Base-by-base conservation (phyloP, 2,329 filamentous ascomycete species). In the Shiraia bambusicola region DNA sequence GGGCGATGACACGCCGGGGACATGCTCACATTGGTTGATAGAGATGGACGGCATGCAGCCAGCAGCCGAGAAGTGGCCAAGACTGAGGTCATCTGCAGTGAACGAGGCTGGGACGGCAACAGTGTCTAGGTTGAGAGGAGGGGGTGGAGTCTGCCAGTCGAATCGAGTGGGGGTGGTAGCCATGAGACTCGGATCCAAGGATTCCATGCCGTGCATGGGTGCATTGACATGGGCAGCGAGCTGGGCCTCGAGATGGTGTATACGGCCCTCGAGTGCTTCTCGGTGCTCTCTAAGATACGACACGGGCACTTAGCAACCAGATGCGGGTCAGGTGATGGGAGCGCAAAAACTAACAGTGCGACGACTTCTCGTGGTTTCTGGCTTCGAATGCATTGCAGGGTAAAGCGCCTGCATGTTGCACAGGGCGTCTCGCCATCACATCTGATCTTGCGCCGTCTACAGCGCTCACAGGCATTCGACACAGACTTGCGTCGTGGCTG, bases 401-500 rank as follows among this genome's bases (percentile, higher is more conserved):
- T 62, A 48, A 68, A 68, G n/a, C 65, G 54, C 42, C 61, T 66
- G 45, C 65, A 68, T 22, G 65, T 68, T 24, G 61, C 53, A 37
- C 65, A 68, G 2, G 65, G 65, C 15, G 61, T 65, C 33, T 66
- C 59, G 33, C 65, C 65, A 35, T 68, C 65, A 37, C 65, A 68
- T 25, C 61, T 54, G 15, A 68, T 68, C 49, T 68, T 68, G 38
- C 65, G 48, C 22, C 65, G 50, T 19, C 65, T 52, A 45, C 65
- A 68, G 14, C 65, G 49, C 45, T 68, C 65, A 43, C 65, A 68
- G 12, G 65, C 65, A 41, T 68, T 68, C 29, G 64, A 65, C 8
- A 68, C 65, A 6, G 64, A 66, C 51, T 68, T 68, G 25, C 62
- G 45, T 17, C 65, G 42, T 2, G 65, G 61, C 25, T 65, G 62